Evolutionary conservation across 2,329 filamentous ascomycete genomes (phyloP).

Genomic region (Pezicula neosporulosa): DNA sequence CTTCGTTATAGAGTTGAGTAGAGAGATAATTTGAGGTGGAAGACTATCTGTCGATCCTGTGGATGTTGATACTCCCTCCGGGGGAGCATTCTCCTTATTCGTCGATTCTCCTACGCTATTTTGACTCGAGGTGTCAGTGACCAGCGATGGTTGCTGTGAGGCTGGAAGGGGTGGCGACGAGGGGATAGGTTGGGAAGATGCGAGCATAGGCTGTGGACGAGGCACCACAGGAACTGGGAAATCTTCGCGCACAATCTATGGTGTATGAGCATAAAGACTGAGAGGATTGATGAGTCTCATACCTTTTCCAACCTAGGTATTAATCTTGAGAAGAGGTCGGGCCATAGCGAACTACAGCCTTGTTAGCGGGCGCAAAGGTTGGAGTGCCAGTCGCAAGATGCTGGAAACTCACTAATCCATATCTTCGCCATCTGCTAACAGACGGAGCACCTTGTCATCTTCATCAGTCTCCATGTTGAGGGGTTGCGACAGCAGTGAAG

Average conservation of each 20-base stretch:
- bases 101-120: slow-evolving; percentile 41
- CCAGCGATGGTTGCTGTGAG: slow-evolving; percentile 20
- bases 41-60: slow-evolving; percentile 41
- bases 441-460: slow-evolving; percentile 37
- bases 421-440: slow-evolving; percentile 45
- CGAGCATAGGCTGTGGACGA: slow-evolving; percentile 44
- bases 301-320: slow-evolving; percentile 33
- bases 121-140: slow-evolving; percentile 22
- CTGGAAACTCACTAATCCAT: slow-evolving; percentile 50
- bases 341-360: slow-evolving; percentile 34
- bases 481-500: slow-evolving; percentile 20
- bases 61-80: slow-evolving; percentile 19
- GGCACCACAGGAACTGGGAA: slow-evolving; percentile 39
- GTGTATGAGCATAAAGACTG: not conserved
- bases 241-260: slow-evolving; percentile 15
- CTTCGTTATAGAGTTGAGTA: slow-evolving; percentile 56
- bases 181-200: slow-evolving; percentile 60
- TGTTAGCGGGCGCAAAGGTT: slow-evolving; percentile 5
- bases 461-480: slow-evolving; percentile 52
- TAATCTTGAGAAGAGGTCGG: slow-evolving; percentile 33
- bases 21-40: slow-evolving; percentile 59
- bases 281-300: not conserved
- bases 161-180: slow-evolving; percentile 54
- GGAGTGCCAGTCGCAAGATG: slow-evolving; percentile 1
- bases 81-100: slow-evolving; percentile 66